Conservation (phyloP, 164 flowering plant species). For the Buxus sempervirens region DNA sequence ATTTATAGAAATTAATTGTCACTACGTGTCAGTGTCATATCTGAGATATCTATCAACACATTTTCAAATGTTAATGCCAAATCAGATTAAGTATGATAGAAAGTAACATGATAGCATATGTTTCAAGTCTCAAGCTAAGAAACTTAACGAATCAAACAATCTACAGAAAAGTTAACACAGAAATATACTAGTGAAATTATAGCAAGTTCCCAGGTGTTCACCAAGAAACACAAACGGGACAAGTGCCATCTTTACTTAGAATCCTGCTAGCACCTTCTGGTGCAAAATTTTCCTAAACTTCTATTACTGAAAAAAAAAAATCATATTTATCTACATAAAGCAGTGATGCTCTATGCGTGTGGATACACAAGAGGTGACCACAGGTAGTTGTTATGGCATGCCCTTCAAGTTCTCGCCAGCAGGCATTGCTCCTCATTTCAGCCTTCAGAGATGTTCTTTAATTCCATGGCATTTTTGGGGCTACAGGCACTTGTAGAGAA, state of each 20-base stretch:
- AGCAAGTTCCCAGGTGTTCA: too few relatives aligned
- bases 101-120: too few relatives aligned
- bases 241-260: constrained; percentile 80
- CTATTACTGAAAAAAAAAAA: too few relatives aligned
- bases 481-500: not conserved
- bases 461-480: not conserved
- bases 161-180: too few relatives aligned
- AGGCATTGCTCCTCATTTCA: constrained; percentile 87
- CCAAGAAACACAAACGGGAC: constrained; percentile 75
- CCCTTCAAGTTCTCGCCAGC: constrained; percentile 90
- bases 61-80: too few relatives aligned
- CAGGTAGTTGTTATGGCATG: constrained; percentile 75
- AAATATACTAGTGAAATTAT: too few relatives aligned
- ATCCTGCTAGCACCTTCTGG: constrained; percentile 91
- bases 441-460: constrained; percentile 11
- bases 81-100: too few relatives aligned
- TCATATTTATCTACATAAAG: not conserved
- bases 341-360: not conserved
- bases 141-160: too few relatives aligned
- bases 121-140: too few relatives aligned
- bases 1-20: too few relatives aligned
- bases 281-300: not conserved
- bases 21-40: too few relatives aligned
- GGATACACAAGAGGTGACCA: constrained; percentile 88
- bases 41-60: too few relatives aligned